Base-by-base conservation (phyloP, 306 rosid species). In the Pyrus betulifolia region DNA sequence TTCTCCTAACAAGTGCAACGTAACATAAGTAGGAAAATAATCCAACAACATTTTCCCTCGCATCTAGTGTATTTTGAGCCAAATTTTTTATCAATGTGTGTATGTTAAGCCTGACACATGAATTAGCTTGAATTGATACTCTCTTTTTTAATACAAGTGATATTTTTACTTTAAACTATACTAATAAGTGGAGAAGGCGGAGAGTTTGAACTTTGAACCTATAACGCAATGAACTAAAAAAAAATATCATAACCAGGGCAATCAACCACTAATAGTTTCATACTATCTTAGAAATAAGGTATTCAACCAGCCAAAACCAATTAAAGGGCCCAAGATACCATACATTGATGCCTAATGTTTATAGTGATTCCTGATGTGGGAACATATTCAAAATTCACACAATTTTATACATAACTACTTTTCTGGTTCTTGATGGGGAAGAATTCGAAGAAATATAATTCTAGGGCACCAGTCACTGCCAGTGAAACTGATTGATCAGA, bases 401-500 rank as follows among this genome's bases (percentile, higher is more conserved):
- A 0, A 8, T 70, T 5, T 19, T 23, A 52, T 8, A 55, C 9
- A 33, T 52, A 11, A 18, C 7, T 54, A n/a, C 75, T 71, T n/a
- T 33, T 52, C 21, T 4, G 15, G 67, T 22, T 35, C 70, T 66
- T 66, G 70, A 66, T 38, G 51, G 5, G 44, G 44, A 67, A 22
- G 55, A 42, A 13, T 22, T 40, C 25, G 21, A 12, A 68, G 25
- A 22, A 68, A 22, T n/a, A 64, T 31, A 44, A 17, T 51, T 51
- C 21, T 51, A 19, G 71, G 67, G 42, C 76, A 40, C 68, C 3
- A 33, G 38, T 58, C 57, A 22, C 68, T 12, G 40, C 59, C 67
- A 59, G 21, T 74, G 71, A 67, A 67, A 55, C 25, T n/a, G 61
- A 54, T 46, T 72, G 67, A 68, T 67, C 74, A 57, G 71, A 76